Percentiles rank a stretch among this genome's conserved stretches.
These are phyloP conservation scores for Jamesozyma spencerorum DNA, from an alignment of 805 yeast species.

Conservation along the genomic window DNA sequence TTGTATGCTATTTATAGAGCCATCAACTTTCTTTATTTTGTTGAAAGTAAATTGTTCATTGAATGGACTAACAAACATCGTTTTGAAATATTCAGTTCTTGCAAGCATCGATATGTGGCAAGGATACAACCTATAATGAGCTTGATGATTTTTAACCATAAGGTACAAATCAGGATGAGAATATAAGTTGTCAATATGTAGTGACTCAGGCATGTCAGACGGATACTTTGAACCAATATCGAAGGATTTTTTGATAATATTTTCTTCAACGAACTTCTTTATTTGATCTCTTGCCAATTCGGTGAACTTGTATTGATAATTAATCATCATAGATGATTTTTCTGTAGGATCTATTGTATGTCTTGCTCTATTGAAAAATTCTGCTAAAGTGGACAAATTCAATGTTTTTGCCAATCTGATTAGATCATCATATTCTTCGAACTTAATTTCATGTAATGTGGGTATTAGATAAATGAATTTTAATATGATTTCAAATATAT, in stretches of 20 bases:
- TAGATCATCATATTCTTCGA: constrained; percentile 25
- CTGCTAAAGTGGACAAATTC: constrained; percentile 31
- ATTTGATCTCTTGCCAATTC: constrained; percentile 23
- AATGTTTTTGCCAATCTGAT: constrained; percentile 29
- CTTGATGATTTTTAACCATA: constrained; percentile 26
- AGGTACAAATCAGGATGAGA: constrained; percentile 43
- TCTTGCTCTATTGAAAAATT: constrained; percentile 27
- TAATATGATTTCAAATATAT: constrained; percentile 19
- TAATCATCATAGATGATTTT: constrained; percentile 28
- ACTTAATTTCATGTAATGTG: constrained; percentile 32
- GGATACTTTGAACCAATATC: neutral
- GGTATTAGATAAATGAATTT: constrained; percentile 33
- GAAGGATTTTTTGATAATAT: constrained; percentile 12
- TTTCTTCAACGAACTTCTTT: constrained; percentile 16
- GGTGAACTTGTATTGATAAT: constrained; percentile 27
- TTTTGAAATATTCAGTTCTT: constrained; percentile 54
- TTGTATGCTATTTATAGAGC: neutral
- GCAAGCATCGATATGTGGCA: constrained; percentile 52
- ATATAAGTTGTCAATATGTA: too few relatives aligned
- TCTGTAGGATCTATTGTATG: constrained; percentile 25
- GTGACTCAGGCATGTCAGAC: neutral
- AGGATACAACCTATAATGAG: constrained; percentile 39
- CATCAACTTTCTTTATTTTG: neutral
- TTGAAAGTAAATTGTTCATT: constrained; percentile 23
- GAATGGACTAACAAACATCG: constrained; percentile 50